A percentile compares a stretch with the other conserved stretches of the same genome.
Conservation (phyloP, 2,329 filamentous ascomycete species). For the Colletotrichum sp. region DNA sequence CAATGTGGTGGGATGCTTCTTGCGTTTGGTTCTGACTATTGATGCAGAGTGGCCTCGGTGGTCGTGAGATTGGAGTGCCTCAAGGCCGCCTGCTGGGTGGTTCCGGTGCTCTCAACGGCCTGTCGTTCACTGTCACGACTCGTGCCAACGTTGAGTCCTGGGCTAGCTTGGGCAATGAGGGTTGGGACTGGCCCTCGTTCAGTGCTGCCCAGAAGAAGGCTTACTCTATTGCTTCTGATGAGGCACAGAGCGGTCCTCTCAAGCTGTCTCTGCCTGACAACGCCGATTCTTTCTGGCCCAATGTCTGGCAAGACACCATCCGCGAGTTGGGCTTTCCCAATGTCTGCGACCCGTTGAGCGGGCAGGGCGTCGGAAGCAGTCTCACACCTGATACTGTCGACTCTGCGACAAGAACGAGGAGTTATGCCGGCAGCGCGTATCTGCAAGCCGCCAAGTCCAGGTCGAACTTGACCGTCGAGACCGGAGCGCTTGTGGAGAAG, state of each 20-base stretch:
- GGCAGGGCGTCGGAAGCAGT: constrained; percentile 21
- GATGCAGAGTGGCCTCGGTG: constrained; percentile 15
- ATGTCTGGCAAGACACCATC: constrained; percentile 26
- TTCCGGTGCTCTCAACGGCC: constrained; percentile 33
- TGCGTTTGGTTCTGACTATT: neutral
- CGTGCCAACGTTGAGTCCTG: constrained; percentile 29
- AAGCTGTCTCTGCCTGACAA: constrained; percentile 22
- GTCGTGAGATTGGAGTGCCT: constrained; percentile 23
- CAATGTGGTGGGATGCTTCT: neutral
- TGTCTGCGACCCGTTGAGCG: constrained; percentile 26
- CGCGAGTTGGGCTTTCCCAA: constrained; percentile 20
- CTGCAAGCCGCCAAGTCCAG: constrained; percentile 23
- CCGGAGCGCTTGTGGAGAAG: constrained; percentile 25
- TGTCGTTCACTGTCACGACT: constrained; percentile 26
- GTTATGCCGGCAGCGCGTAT: constrained; percentile 28
- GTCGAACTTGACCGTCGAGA: constrained; percentile 29
- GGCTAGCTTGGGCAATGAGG: constrained; percentile 30
- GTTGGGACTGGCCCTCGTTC: constrained; percentile 29
- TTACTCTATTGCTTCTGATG: constrained; percentile 1
- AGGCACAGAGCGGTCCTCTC: constrained; percentile 9
- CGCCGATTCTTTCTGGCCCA: constrained; percentile 16
- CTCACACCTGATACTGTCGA: constrained; percentile 27
- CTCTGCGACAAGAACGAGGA: constrained; percentile 26
- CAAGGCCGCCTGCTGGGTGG: constrained; percentile 29
- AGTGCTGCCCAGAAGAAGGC: constrained; percentile 19